Conservation (phyloP, 1,139 yeast genomes). For the Lodderomyces metapsilosis region DNA sequence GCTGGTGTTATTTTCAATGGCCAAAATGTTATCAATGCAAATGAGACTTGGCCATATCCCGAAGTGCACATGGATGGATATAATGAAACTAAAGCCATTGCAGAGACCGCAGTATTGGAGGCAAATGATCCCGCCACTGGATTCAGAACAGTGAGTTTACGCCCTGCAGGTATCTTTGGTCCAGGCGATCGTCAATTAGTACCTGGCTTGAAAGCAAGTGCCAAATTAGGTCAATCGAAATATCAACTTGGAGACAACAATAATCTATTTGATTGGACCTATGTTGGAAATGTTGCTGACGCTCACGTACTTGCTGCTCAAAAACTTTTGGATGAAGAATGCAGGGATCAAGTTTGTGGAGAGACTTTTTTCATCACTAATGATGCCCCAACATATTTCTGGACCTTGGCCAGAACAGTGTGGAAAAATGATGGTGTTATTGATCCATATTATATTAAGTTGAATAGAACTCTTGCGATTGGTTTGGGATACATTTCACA, state of each 20-base stretch:
- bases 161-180: constrained; percentile 98
- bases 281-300: constrained; percentile 99
- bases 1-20: constrained; percentile 98
- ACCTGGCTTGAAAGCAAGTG: constrained; percentile 86
- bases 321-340: constrained; percentile 51
- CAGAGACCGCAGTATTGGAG: constrained; percentile 76
- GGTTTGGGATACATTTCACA: constrained; percentile 78
- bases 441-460: constrained; percentile 65
- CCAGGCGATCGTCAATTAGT: constrained; percentile 98
- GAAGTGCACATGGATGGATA: constrained; percentile 93
- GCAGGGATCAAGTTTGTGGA: constrained; percentile 60
- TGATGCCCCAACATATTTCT: constrained; percentile 92
- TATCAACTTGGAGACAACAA: constrained; percentile 93
- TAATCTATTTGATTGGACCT: constrained; percentile 94
- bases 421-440: constrained; percentile 96
- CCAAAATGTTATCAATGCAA: constrained; percentile 83
- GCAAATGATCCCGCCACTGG: constrained; percentile 56
- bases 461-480: constrained; percentile 72
- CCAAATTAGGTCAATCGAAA: constrained; percentile 80
- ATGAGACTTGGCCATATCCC: constrained; percentile 94
- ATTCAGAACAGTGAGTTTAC: constrained; percentile 74
- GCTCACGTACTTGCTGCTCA: constrained; percentile 92
- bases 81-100: constrained; percentile 91
- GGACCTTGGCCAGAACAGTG: constrained; percentile 95
- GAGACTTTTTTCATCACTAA: constrained; percentile 89